Conservation (phyloP, 345 rosid species). For the Moricandia arvensis region DNA sequence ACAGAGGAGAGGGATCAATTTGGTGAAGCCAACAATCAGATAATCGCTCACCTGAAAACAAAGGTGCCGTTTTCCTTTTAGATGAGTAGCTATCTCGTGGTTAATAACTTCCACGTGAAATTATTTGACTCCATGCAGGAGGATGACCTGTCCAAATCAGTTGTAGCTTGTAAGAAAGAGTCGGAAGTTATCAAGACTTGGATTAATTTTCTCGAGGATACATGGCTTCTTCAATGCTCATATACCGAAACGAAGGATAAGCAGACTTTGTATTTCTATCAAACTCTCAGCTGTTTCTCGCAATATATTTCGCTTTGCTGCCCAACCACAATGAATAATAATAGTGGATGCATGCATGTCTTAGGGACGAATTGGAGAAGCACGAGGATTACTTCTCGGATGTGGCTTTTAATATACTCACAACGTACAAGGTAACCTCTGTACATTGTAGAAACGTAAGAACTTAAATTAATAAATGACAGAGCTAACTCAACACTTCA, state of each 20-base stretch:
- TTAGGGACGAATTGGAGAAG: conserved; percentile 78
- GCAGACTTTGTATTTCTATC: conserved; percentile 61
- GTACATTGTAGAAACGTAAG: not conserved
- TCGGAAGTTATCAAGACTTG: conserved; percentile 79
- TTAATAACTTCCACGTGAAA: not conserved
- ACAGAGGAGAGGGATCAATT: conserved; percentile 91
- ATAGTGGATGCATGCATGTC: conserved; percentile 24
- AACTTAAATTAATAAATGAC: conserved; percentile 13
- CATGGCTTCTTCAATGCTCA: conserved; percentile 79
- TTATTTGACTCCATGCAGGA: conserved; percentile 50
- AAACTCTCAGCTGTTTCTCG: conserved; percentile 22
- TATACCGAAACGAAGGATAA: conserved; percentile 72
- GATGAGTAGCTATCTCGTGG: conserved; percentile 16
- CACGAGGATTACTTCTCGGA: conserved; percentile 75
- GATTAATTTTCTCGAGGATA: conserved; percentile 92
- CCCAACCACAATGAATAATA: conserved; percentile 10
- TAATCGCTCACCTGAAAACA: conserved; percentile 74
- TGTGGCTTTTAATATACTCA: conserved; percentile 65
- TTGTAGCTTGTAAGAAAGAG: conserved; percentile 72
- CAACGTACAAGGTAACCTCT: conserved; percentile 63
- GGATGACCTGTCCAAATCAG: conserved; percentile 78
- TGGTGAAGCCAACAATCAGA: conserved; percentile 89
- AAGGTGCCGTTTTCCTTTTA: conserved; percentile 50
- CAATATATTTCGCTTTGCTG: conserved; percentile 2
- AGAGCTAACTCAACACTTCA: conserved; percentile 13